These are phyloP conservation scores for Cicer cuneatum DNA, from an alignment of 306 rosid species.

Conservation along the genomic window DNA sequence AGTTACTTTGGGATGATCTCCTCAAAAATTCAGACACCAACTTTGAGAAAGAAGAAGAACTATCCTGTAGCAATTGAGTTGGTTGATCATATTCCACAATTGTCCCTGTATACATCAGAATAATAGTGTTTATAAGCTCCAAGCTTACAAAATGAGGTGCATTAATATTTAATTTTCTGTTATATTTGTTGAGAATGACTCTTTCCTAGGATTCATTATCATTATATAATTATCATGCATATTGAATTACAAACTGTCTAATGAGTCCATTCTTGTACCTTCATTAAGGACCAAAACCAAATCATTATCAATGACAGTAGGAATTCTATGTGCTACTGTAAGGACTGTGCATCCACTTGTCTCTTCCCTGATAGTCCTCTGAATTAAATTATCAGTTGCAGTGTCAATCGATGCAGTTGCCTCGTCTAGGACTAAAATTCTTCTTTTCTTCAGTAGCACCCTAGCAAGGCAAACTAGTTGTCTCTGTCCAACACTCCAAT, in stretches of 20 bases:
- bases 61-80: conserved; percentile 60
- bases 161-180: background rate
- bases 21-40: conserved; percentile 76
- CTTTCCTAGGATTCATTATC: conserved; percentile 25
- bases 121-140: conserved; percentile 22
- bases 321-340: conserved; percentile 87
- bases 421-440: conserved; percentile 83
- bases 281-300: conserved; percentile 79
- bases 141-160: background rate
- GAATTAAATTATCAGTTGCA: conserved; percentile 79
- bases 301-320: conserved; percentile 86
- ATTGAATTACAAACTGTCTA: background rate
- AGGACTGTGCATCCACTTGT: conserved; percentile 81
- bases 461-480: conserved; percentile 95
- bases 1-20: conserved; percentile 60
- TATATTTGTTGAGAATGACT: background rate
- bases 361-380: conserved; percentile 74
- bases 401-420: conserved; percentile 96
- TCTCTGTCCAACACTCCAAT: conserved; percentile 98
- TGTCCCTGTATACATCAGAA: conserved; percentile 60
- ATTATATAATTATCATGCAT: conserved; percentile 14
- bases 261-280: conserved; percentile 55
- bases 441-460: conserved; percentile 75
- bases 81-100: conserved; percentile 75
- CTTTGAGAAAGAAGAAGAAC: conserved; percentile 79